Evolutionary conservation across 768 basidiomycete genomes (phyloP).

Genomic region (Hypsizygus marmoreus): DNA sequence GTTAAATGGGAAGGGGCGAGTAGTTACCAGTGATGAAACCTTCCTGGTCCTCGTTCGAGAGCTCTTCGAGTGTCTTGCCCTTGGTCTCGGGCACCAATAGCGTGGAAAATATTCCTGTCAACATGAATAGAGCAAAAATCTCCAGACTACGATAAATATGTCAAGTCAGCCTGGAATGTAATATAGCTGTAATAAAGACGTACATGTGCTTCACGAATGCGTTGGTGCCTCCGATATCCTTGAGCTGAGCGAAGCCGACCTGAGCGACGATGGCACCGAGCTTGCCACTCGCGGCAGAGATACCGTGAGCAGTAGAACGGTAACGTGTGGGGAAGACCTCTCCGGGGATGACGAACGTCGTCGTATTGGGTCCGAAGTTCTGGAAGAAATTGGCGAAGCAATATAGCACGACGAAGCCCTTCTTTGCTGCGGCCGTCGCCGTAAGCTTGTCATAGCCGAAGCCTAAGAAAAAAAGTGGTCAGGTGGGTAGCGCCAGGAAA

Average conservation of each 20-base stretch:
- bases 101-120: slow-evolving; percentile 82
- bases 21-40: slow-evolving; percentile 49
- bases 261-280: slow-evolving; percentile 82
- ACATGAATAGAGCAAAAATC: slow-evolving; percentile 85
- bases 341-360: slow-evolving; percentile 80
- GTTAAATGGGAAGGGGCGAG: neutral
- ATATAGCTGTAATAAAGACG: slow-evolving; percentile 25
- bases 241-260: slow-evolving; percentile 70
- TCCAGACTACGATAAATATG: slow-evolving; percentile 50
- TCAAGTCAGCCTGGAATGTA: slow-evolving; percentile 2
- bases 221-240: slow-evolving; percentile 68
- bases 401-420: slow-evolving; percentile 81
- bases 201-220: slow-evolving; percentile 70
- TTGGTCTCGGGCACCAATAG: slow-evolving; percentile 82
- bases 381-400: slow-evolving; percentile 90
- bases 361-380: slow-evolving; percentile 84
- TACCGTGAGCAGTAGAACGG: slow-evolving; percentile 83
- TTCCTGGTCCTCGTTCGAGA: slow-evolving; percentile 72
- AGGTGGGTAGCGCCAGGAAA: too few relatives aligned
- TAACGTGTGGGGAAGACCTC: slow-evolving; percentile 89
- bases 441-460: slow-evolving; percentile 66
- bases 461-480: slow-evolving; percentile 38
- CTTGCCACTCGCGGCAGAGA: slow-evolving; percentile 83
- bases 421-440: slow-evolving; percentile 38
- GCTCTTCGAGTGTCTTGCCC: slow-evolving; percentile 61